Evolutionary conservation across 441 rosid species (phyloP), one percentile per base, ranked within the genome.

Genomic region (Arabidopsis hybrid): DNA sequence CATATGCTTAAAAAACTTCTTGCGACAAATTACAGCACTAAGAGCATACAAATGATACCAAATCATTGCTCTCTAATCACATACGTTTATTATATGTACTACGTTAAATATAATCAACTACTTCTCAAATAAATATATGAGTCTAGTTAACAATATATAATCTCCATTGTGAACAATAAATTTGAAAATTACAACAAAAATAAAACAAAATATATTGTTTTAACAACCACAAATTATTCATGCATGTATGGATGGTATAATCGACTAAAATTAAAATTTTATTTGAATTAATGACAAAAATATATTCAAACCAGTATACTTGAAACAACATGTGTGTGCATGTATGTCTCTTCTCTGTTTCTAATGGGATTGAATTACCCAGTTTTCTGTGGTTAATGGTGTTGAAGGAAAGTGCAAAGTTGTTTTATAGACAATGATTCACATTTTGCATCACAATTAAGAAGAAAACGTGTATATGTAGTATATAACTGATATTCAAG

Each of bases 21-120:
- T 71, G 50, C 38, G 4, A 4, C 66, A 59, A 64, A 77, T 32
- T 77, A 59, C 51, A 65, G 57, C 77, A 77, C 69, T 77, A 46
- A 40, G 12, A 60, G 32, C 65, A 66, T 51, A 14, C 4, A 49
- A 58, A 50, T 65, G 69, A 66, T 77, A 65, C 75, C 68, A 58
- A 71, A 71, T 58, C 66, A 70, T 76, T 64, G 56, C 49, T 40
- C 63, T 16, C 4, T 60, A 42, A 61, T 13, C 49, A 43, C 7
- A 40, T 32, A 67, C 18, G 34, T 42, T 45, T 21, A 34, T 16
- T 36, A 36, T 65, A 43, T 61, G 49, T 29, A 29, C 3, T 13
- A 53, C 14, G 52, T 8, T 29, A 50, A 14, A 46, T 35, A 46
- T 17, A 12, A 50, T 46, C 43, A 21, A 38, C 26, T 21, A 21